phyloP scores from a whole-genome alignment of 768 basidiomycete genomes.

The Suillus bovinus region DNA sequence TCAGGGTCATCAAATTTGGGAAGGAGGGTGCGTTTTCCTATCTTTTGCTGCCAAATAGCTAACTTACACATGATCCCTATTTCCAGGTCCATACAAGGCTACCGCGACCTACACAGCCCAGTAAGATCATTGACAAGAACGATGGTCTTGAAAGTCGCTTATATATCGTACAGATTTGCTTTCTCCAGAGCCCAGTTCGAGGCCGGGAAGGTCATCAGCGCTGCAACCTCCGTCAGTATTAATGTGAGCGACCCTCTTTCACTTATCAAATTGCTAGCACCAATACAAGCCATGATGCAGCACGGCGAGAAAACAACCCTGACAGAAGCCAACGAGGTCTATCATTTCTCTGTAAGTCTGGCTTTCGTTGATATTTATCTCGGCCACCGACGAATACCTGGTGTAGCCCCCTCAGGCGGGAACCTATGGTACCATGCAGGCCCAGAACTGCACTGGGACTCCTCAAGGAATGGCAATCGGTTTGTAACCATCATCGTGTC shows the following conservation, averaged over 20 bases:
- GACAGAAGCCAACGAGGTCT: neutral
- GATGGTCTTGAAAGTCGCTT: neutral
- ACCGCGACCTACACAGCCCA: neutral
- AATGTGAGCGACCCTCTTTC: neutral
- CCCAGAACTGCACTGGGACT: neutral
- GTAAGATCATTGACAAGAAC: neutral
- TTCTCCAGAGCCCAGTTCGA: neutral
- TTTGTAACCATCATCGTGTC: neutral
- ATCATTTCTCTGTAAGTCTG: neutral
- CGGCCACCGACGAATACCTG: neutral
- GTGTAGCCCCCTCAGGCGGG: neutral
- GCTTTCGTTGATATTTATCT: neutral
- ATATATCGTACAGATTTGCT: neutral
- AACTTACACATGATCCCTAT: neutral
- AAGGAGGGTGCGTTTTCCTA: neutral
- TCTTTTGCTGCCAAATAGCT: neutral
- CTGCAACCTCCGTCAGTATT: neutral
- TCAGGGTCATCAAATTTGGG: neutral
- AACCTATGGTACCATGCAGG: neutral
- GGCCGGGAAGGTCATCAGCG: neutral
- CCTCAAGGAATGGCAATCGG: neutral
- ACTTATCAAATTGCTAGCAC: no score
- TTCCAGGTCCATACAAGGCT: neutral
- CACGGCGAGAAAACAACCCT: neutral
- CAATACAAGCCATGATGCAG: neutral